Conservation (phyloP, 805 yeast species). For the Metschnikowia anglica region DNA sequence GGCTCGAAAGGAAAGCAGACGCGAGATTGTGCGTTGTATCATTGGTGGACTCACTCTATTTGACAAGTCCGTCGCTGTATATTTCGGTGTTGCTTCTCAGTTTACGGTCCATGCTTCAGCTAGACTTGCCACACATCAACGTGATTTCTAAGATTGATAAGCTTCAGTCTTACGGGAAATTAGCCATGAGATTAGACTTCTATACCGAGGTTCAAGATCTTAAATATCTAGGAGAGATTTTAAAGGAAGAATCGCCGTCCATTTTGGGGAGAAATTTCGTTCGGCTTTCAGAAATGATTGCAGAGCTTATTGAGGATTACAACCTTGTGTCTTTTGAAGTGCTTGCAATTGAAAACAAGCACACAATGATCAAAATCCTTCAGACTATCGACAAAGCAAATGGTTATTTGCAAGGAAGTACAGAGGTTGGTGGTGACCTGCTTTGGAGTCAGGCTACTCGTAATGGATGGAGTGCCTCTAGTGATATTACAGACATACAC, state of each 20-base stretch:
- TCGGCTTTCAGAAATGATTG: slow-evolving; percentile 70
- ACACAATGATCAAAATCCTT: slow-evolving; percentile 82
- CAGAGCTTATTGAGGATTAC: slow-evolving; percentile 83
- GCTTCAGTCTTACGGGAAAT: slow-evolving; percentile 68
- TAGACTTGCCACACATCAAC: slow-evolving; percentile 90
- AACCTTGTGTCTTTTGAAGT: slow-evolving; percentile 88
- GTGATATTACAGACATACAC: slow-evolving; percentile 67
- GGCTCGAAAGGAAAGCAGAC: slow-evolving; percentile 53
- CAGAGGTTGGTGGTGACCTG: slow-evolving; percentile 95
- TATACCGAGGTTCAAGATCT: slow-evolving; percentile 93
- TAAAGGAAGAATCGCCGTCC: slow-evolving; percentile 72
- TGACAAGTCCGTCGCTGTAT: slow-evolving; percentile 87
- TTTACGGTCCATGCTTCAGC: slow-evolving; percentile 86
- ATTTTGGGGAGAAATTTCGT: slow-evolving; percentile 60
- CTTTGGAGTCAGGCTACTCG: slow-evolving; percentile 97
- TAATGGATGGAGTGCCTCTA: slow-evolving; percentile 58
- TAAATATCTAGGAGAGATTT: slow-evolving; percentile 59
- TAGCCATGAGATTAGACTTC: slow-evolving; percentile 80
- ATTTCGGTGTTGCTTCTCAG: slow-evolving; percentile 77
- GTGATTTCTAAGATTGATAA: slow-evolving; percentile 90
- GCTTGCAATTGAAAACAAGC: slow-evolving; percentile 85
- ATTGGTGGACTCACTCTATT: slow-evolving; percentile 75
- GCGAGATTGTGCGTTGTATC: slow-evolving; percentile 83
- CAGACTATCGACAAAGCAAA: slow-evolving; percentile 83
- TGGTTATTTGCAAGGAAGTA: slow-evolving; percentile 90